phyloP scores from a whole-genome alignment of 1,284 basidiomycete genomes.

The Xerocomus minutiporus region DNA sequence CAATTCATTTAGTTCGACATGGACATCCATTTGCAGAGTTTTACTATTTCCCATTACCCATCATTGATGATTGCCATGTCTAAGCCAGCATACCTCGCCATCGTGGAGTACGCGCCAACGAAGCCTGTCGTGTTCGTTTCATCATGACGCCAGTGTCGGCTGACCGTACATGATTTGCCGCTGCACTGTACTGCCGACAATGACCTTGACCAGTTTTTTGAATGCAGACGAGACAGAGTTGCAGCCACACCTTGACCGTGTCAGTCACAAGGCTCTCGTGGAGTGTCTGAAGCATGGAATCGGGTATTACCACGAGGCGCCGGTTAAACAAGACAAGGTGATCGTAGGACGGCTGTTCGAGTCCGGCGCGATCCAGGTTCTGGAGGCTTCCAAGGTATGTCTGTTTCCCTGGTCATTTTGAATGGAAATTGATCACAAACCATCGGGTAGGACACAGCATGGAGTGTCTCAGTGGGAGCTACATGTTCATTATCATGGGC shows the following conservation, averaged over 20 bases:
- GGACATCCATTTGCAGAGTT: conserved; percentile 57
- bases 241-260: conserved; percentile 82
- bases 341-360: conserved; percentile 85
- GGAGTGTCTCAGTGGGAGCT: no score
- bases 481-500: no score
- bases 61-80: conserved; percentile 96
- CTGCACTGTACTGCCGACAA: conserved; percentile 89
- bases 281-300: conserved; percentile 87
- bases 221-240: conserved; percentile 85
- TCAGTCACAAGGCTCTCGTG: conserved; percentile 70
- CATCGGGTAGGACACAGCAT: no score
- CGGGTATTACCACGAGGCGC: conserved; percentile 93
- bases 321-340: conserved; percentile 86
- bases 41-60: conserved; percentile 83
- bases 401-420: no score
- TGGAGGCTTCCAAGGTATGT: no score
- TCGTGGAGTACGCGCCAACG: conserved; percentile 81
- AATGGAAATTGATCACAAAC: no score
- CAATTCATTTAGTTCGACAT: background rate
- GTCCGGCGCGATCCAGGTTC: no score
- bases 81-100: conserved; percentile 93
- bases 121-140: conserved; percentile 94
- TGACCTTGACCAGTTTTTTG: conserved; percentile 66
- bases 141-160: conserved; percentile 89
- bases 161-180: conserved; percentile 90